Evolutionary conservation across 768 basidiomycete genomes (phyloP), one percentile per base, ranked within the genome.

Genomic region (Myochromella boudieri): DNA sequence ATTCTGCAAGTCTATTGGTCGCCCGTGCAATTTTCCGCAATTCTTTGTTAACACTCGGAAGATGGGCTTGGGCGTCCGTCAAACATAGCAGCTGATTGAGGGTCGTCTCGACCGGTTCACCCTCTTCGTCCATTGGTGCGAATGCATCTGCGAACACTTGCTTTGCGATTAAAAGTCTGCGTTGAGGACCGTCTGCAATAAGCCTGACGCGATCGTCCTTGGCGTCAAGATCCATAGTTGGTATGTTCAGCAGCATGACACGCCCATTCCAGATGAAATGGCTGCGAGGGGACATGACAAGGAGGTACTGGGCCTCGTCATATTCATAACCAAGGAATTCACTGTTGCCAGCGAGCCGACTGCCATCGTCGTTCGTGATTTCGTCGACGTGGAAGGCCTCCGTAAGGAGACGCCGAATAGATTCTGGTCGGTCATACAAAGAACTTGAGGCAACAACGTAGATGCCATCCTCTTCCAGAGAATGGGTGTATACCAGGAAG

Each of bases 221-320:
- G 48, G 90, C 70, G 46, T 87, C 88, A 18, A 95, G 69, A n/a
- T 92, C 86, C 53, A 93, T 72, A 57, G 72, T 84, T 11, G 87
- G 82, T 14, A 95, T 68, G 44, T 82, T 77, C 26, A 92, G 70
- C 58, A 92, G 76, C 67, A 94, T 77, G 38, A 97, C 87, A 26
- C 84, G 74, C 6, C 95, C 95, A 44, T 87, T 88, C 95, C 95
- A 99, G 24, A 93, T 71, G 69, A 97, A 99, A 42, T 83, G 82
- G 9, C 77, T 82, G 18, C 84, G 78, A 18, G 97, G 94, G 17
- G 95, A 91, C 39, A 98, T 68, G 28, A 97, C 65, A 39, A 99
- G 77, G 25, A 99, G 69, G 62, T 98, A 98, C 43, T 81, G 78
- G 12, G 75, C 74, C 22, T 80, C 80, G 20, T 84, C 81, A 31